Evolutionary conservation across 108 stramenopile species (phyloP), one percentile per base, ranked within the genome.

Genomic region (Nannochloropsis salina): DNA sequence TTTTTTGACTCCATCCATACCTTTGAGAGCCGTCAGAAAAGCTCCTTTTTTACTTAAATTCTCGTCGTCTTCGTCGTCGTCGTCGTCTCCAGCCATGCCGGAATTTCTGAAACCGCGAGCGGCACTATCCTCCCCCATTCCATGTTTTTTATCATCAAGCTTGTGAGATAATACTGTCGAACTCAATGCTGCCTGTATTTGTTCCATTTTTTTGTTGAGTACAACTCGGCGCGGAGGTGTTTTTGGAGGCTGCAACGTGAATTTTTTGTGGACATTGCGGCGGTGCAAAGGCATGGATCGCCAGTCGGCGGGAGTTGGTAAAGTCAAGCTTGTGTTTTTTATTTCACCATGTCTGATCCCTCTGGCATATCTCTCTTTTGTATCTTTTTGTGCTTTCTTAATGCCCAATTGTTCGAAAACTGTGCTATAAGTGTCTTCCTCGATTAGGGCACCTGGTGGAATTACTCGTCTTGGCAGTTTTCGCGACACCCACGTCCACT

Each of bases 161-260:
- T 31, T 31, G 31, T 31, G 31, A 31, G 31, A 31, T 31, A 31
- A 31, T 31, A 31, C 61, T n/a, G 61, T 6, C 6, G 61, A n/a
- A 2, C 61, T 74, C n/a, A 74, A 74, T 8, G 0, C 61, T 4
- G 61, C 61, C 61, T 6, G 61, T 74, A 74, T n/a, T 4, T n/a
- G 61, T n/a, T 74, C 61, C 61, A 74, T 15, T n/a, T 74, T 74
- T 74, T 74, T 15, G 61, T 74, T 74, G 61, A 74, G 61, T 15
- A 74, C n/a, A n/a, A 74, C 61, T 15, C 61, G 61, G 61, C 61
- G 61, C 61, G 61, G 61, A 74, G 61, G 61, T 15, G 61, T n/a
- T 74, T 74, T 74, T 15, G 61, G 61, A 6, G 61, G n/a, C n/a
- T 8, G 31, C 31, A 31, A 31, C 31, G 31, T 31, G 31, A 31